phyloP scores from a whole-genome alignment of 129 eudicot genomes.

The Dittrichia graveolens region DNA sequence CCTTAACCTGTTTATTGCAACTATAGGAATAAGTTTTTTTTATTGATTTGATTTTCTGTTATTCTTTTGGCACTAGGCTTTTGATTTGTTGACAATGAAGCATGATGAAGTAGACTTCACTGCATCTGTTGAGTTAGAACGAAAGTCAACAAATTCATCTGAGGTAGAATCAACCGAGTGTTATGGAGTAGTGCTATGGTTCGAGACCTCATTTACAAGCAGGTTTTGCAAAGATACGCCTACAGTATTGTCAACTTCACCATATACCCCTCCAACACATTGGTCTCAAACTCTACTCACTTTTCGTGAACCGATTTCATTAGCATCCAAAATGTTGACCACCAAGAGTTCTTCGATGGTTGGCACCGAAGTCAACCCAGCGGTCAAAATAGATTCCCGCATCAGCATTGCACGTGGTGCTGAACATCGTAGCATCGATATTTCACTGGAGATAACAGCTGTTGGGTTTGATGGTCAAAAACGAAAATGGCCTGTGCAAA shows the following conservation, averaged over 20 bases:
- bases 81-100: slow-evolving; percentile 85
- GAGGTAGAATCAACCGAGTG: slow-evolving; percentile 46
- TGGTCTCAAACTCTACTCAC: slow-evolving; percentile 91
- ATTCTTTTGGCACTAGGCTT: slow-evolving; percentile 43
- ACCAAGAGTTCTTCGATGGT: slow-evolving; percentile 31
- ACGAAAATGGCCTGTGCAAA: slow-evolving; percentile 67
- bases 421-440: slow-evolving; percentile 93
- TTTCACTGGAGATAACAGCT: slow-evolving; percentile 68
- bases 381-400: slow-evolving; percentile 50
- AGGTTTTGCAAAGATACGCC: slow-evolving; percentile 80
- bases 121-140: slow-evolving; percentile 55
- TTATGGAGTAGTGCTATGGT: slow-evolving; percentile 81
- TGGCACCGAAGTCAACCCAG: slow-evolving; percentile 64
- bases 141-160: slow-evolving; percentile 27
- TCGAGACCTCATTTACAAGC: slow-evolving; percentile 72
- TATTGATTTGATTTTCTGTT: not conserved
- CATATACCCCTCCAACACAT: slow-evolving; percentile 70
- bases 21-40: too few species aligned
- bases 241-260: slow-evolving; percentile 70
- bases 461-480: slow-evolving; percentile 59
- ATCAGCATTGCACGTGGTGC: slow-evolving; percentile 74
- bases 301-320: slow-evolving; percentile 68
- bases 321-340: slow-evolving; percentile 34
- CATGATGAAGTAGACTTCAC: slow-evolving; percentile 80
- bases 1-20: too few species aligned